A percentile compares a stretch with the other conserved stretches of the same genome.
Conservation (phyloP, 768 basidiomycete species). For the Infundibulicybe gibba region DNA sequence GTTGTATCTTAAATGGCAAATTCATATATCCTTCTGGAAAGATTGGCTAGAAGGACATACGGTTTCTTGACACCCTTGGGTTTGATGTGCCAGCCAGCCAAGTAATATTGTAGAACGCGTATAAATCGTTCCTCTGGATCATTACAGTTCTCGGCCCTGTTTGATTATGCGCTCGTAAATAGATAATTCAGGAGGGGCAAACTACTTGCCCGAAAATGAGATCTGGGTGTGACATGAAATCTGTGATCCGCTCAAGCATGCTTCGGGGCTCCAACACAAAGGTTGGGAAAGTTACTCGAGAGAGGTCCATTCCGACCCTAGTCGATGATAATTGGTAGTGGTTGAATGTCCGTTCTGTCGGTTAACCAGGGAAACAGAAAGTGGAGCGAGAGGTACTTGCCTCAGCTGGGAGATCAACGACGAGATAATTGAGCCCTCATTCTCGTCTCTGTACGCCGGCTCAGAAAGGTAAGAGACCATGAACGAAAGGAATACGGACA, state of each 20-base stretch:
- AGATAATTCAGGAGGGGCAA: conserved; percentile 1
- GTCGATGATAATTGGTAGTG: background rate
- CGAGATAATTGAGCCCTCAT: conserved; percentile 88
- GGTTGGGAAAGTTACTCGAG: conserved; percentile 88
- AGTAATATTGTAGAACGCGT: conserved; percentile 88
- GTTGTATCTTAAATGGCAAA: conserved; percentile 66
- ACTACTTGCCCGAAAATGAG: conserved; percentile 84
- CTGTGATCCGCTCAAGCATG: conserved; percentile 97
- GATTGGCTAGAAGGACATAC: conserved; percentile 30
- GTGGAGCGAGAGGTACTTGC: conserved; percentile 31
- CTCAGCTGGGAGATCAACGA: conserved; percentile 87
- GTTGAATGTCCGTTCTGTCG: background rate
- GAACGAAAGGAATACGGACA: conserved; percentile 49
- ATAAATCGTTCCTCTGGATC: conserved; percentile 91
- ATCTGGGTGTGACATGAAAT: conserved; percentile 99
- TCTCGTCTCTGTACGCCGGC: conserved; percentile 67
- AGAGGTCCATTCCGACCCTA: conserved; percentile 96
- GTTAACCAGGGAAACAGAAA: conserved; percentile 2
- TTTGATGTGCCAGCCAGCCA: conserved; percentile 99
- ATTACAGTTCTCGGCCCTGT: conserved; percentile 73
- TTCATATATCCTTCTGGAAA: background rate
- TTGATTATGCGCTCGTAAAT: background rate
- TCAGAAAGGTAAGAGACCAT: conserved; percentile 31
- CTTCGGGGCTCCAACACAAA: conserved; percentile 97
- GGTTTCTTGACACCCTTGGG: conserved; percentile 99